Base-by-base conservation (phyloP, 257 asterid genomes). In the Striga asiatica region DNA sequence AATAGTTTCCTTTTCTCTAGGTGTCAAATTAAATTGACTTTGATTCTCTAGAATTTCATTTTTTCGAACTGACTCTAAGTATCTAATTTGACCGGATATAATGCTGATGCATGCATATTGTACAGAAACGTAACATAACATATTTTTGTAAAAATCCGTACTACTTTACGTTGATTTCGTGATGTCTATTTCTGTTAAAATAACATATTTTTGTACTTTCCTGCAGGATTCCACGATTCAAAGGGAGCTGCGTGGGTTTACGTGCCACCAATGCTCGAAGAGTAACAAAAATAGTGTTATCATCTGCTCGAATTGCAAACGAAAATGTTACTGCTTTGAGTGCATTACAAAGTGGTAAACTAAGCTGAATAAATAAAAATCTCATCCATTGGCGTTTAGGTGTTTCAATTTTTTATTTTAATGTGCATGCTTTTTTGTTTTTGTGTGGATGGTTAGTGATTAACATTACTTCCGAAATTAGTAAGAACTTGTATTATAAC, bases 341-440 rank as follows among this genome's bases (percentile, higher is more conserved):
- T 87, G 96, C 83, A 75, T 83, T 64, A 61, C 56, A 7, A 78
- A 83, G 65, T 83, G 96, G 96, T 83, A 77, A 67, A 54, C 23
- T 64, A 35, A 42, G 17, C 14, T 47, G 19, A 3, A 55, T 54
- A 54, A 43, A 43, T 24, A n/a, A n/a, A n/a, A 50, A 35, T 54
- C 56, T 25, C 34, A 60, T 24, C 24, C 25, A n/a, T 22, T 1
- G 25, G 50, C 17, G 19, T 32, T 20, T 42, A 17, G 27, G 4
- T 19, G 24, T 17, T 8, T 25, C 25, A n/a, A 17, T 42, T 43
- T 43, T 43, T 8, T n/a, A n/a, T n/a, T n/a, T n/a, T 27, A n/a
- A 27, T 27, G 32, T 27, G 7, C 32, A 27, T 27, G 32, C 32
- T 27, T 27, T 27, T 27, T 27, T 27, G n/a, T n/a, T n/a, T n/a